phyloP scores from a whole-genome alignment of 2,329 filamentous ascomycete genomes.

The Venturia nashicola region DNA sequence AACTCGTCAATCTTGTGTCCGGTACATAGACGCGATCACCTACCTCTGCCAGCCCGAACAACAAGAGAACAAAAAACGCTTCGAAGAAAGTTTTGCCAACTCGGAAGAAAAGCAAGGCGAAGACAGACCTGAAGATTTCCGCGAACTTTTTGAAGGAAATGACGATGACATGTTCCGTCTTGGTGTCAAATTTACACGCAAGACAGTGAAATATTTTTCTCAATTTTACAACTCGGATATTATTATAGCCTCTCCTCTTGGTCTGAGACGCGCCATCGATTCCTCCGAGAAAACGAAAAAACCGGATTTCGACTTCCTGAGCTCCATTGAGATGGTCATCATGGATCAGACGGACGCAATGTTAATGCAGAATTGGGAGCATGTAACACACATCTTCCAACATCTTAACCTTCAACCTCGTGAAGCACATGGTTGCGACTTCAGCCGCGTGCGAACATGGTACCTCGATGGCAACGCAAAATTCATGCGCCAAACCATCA shows the following conservation, averaged over 20 bases:
- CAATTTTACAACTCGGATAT: slow-evolving; percentile 96
- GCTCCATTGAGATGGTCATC: slow-evolving; percentile 81
- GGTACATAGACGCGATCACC: slow-evolving; percentile 65
- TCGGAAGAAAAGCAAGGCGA: slow-evolving; percentile 54
- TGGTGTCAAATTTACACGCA: slow-evolving; percentile 93
- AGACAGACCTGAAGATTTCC: slow-evolving; percentile 75
- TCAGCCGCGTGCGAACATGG: slow-evolving; percentile 79
- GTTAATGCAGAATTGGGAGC: slow-evolving; percentile 98
- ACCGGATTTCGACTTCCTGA: slow-evolving; percentile 78
- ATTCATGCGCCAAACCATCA: slow-evolving; percentile 72
- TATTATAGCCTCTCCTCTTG: slow-evolving; percentile 80
- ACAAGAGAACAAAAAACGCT: slow-evolving; percentile 88
- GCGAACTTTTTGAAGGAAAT: slow-evolving; percentile 82
- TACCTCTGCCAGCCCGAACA: slow-evolving; percentile 71
- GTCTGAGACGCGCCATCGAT: slow-evolving; percentile 81
- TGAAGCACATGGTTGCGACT: slow-evolving; percentile 85
- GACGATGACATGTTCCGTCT: slow-evolving; percentile 95
- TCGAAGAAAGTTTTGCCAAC: slow-evolving; percentile 69
- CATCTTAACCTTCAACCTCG: slow-evolving; percentile 85
- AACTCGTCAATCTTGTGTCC: slow-evolving; percentile 74
- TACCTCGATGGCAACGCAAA: slow-evolving; percentile 81
- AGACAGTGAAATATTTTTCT: slow-evolving; percentile 88
- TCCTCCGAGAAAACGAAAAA: slow-evolving; percentile 57
- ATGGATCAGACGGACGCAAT: slow-evolving; percentile 88
- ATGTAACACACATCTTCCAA: slow-evolving; percentile 81